phyloP scores from a whole-genome alignment of 106 monocot genomes.

The Acanthochlamys bracteata region DNA sequence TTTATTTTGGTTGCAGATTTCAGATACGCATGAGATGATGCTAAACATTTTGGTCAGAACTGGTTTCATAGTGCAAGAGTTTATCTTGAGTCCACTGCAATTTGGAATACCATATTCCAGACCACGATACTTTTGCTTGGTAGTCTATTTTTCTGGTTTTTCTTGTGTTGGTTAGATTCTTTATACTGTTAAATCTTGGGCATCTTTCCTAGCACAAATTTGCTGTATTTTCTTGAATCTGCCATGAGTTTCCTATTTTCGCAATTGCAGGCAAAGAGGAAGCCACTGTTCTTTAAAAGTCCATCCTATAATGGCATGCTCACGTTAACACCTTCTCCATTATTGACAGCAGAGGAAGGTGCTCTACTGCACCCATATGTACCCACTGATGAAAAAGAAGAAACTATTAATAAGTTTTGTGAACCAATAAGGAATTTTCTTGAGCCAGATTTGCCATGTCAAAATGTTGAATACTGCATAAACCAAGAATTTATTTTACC shows the following conservation, averaged over 20 bases:
- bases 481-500: background rate
- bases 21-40: slow-evolving; percentile 77
- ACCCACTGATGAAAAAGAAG: slow-evolving; percentile 2
- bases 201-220: too few relatives aligned
- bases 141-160: slow-evolving; percentile 16
- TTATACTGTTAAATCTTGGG: too few relatives aligned
- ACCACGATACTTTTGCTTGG: slow-evolving; percentile 94
- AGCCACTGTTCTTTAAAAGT: slow-evolving; percentile 51
- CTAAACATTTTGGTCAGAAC: slow-evolving; percentile 41
- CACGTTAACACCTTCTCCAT: slow-evolving; percentile 24
- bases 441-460: slow-evolving; percentile 11
- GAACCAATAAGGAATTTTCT: slow-evolving; percentile 58
- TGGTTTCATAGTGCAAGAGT: slow-evolving; percentile 73
- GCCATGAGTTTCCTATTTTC: background rate
- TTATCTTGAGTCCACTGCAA: slow-evolving; percentile 80
- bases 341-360: background rate
- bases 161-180: too few relatives aligned
- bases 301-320: slow-evolving; percentile 39
- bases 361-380: slow-evolving; percentile 1
- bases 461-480: too few relatives aligned
- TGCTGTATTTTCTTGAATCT: background rate
- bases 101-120: slow-evolving; percentile 93
- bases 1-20: slow-evolving; percentile 42
- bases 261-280: slow-evolving; percentile 63
- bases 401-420: slow-evolving; percentile 19